Conservation (phyloP, 2,329 filamentous ascomycete genomes). For the Elsinoe perseae region DNA sequence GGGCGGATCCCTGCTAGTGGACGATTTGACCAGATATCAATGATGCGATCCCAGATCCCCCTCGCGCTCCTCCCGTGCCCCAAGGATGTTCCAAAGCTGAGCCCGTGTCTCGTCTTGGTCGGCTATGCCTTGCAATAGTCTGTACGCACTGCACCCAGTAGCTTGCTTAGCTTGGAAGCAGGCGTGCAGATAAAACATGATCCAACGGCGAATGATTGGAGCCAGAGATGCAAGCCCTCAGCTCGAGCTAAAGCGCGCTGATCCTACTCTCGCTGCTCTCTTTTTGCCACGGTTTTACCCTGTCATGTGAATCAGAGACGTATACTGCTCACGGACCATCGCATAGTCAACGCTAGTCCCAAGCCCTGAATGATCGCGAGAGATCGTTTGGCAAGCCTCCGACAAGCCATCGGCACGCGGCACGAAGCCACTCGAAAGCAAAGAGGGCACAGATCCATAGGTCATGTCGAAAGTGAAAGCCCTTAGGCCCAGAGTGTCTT, state of each 20-base stretch:
- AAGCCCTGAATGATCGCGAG: neutral
- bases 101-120: neutral
- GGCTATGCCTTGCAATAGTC: conserved; percentile 6
- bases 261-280: neutral
- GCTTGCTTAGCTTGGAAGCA: neutral
- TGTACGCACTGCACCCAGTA: too few relatives aligned
- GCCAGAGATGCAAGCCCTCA: neutral
- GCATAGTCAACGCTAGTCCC: neutral
- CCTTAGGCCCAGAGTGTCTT: neutral
- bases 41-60: conserved; percentile 11
- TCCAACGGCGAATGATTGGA: conserved; percentile 1
- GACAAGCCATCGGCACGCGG: neutral
- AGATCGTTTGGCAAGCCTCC: neutral
- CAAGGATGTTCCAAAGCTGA: neutral
- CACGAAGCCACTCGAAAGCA: neutral
- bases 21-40: conserved; percentile 10
- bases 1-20: conserved; percentile 5
- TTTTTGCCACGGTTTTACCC: neutral
- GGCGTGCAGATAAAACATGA: conserved; percentile 6
- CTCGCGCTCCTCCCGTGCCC: conserved; percentile 5
- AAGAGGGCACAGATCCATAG: too few relatives aligned
- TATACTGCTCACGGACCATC: neutral
- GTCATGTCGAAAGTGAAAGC: neutral
- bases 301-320: neutral
- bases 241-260: neutral